Percentiles rank a stretch among this genome's conserved stretches.
Conservation (phyloP, 768 basidiomycete genomes). For the Gloeophyllum trabeum region DNA sequence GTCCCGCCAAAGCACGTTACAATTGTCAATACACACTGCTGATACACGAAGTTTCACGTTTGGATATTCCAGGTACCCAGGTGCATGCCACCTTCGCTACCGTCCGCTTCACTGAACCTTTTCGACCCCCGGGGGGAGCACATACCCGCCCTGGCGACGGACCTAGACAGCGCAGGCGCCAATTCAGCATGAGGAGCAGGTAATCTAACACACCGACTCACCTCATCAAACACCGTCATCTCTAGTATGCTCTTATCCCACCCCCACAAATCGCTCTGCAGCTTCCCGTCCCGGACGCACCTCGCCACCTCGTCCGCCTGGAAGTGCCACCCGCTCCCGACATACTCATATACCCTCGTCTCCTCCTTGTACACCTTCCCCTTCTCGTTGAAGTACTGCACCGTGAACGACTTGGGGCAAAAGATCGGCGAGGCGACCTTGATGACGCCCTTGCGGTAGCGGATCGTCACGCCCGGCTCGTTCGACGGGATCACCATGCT, state of each 20-base stretch:
- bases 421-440: constrained; percentile 54
- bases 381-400: constrained; percentile 44
- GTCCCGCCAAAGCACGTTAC: no score
- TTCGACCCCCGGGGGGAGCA: constrained; percentile 53
- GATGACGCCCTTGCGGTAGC: constrained; percentile 68
- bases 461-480: constrained; percentile 49
- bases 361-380: constrained; percentile 40
- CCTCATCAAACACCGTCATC: constrained; percentile 83
- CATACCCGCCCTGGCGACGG: constrained; percentile 56
- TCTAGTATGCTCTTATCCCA: constrained; percentile 71
- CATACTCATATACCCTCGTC: constrained; percentile 42
- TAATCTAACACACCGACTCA: constrained; percentile 14
- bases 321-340: constrained; percentile 71
- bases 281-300: constrained; percentile 62
- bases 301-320: constrained; percentile 84
- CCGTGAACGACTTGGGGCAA: constrained; percentile 52
- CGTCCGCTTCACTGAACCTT: constrained; percentile 20
- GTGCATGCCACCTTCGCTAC: neutral
- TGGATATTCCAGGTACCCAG: no score
- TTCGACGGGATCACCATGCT: constrained; percentile 42
- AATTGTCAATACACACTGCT: no score
- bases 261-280: constrained; percentile 64
- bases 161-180: constrained; percentile 26
- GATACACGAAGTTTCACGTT: no score
- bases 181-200: neutral